Evolutionary conservation across 1,139 yeast species (phyloP).

Genomic region (Kodamaea suecica): DNA sequence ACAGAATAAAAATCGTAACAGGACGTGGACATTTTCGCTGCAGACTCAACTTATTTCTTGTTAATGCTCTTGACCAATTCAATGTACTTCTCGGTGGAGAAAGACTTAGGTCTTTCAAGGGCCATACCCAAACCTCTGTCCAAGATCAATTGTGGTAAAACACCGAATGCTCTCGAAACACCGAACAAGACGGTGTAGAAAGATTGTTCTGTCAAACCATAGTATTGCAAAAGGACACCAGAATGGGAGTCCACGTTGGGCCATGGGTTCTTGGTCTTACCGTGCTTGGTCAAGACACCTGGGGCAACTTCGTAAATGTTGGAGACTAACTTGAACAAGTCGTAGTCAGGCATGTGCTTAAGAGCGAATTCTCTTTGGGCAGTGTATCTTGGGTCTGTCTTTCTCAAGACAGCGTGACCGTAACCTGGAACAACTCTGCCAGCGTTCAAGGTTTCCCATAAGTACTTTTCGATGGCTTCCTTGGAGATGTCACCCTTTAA

Average conservation of each 20-base stretch:
- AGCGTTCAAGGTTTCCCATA: conserved; percentile 87
- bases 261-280: conserved; percentile 99
- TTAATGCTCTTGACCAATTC: conserved; percentile 55
- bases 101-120: conserved; percentile 96
- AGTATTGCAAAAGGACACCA: conserved; percentile 94
- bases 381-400: conserved; percentile 96
- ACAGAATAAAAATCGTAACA: conserved; percentile 8
- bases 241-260: conserved; percentile 98
- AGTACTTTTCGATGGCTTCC: conserved; percentile 77
- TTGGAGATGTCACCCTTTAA: conserved; percentile 70
- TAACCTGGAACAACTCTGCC: conserved; percentile 98
- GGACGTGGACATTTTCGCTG: conserved; percentile 3
- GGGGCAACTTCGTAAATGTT: conserved; percentile 95
- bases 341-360: conserved; percentile 97
- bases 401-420: conserved; percentile 95
- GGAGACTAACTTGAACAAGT: conserved; percentile 84
- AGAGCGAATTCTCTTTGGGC: conserved; percentile 97
- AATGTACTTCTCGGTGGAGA: conserved; percentile 71
- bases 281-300: conserved; percentile 90
- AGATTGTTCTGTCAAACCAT: conserved; percentile 91
- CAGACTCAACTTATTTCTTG: conserved; percentile 18
- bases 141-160: conserved; percentile 91
- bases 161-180: conserved; percentile 98
- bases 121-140: conserved; percentile 96
- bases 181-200: conserved; percentile 98